Evolutionary conservation across 495 filamentous ascomycete species (phyloP).

Genomic region (Jackrogersella minutella): DNA sequence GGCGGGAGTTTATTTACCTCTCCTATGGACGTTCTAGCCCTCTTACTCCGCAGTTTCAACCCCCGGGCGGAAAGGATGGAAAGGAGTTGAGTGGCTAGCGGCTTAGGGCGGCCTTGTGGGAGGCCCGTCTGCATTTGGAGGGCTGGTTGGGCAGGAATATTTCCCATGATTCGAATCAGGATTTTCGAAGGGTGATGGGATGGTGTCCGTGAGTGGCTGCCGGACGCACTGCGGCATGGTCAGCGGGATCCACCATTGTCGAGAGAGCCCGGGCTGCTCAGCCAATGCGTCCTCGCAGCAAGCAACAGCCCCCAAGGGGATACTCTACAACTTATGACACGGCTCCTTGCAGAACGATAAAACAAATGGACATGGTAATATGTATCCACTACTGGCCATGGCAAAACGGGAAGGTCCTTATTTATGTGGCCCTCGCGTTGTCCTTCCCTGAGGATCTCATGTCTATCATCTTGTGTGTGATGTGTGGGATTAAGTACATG

Average conservation of each 20-base stretch:
- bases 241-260: slow-evolving; percentile 24
- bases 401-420: slow-evolving; percentile 14
- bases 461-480: neutral
- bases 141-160: neutral
- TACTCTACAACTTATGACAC: slow-evolving; percentile 10
- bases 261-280: neutral
- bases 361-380: neutral
- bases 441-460: neutral
- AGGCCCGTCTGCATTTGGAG: neutral
- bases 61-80: slow-evolving; percentile 1
- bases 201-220: neutral
- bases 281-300: slow-evolving; percentile 17
- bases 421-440: neutral
- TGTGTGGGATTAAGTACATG: slow-evolving; percentile 6
- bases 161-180: neutral
- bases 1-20: neutral
- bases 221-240: slow-evolving; percentile 4
- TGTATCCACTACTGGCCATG: neutral
- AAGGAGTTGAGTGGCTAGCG: neutral
- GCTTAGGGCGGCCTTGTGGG: neutral
- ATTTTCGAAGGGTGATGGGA: neutral
- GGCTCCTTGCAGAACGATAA: slow-evolving; percentile 6
- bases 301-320: neutral
- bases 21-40: neutral
- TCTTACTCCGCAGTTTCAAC: slow-evolving; percentile 5